Evolutionary conservation across 768 basidiomycete species (phyloP), one percentile per base, ranked within the genome.

Genomic region (Rhizopogon roseolus): DNA sequence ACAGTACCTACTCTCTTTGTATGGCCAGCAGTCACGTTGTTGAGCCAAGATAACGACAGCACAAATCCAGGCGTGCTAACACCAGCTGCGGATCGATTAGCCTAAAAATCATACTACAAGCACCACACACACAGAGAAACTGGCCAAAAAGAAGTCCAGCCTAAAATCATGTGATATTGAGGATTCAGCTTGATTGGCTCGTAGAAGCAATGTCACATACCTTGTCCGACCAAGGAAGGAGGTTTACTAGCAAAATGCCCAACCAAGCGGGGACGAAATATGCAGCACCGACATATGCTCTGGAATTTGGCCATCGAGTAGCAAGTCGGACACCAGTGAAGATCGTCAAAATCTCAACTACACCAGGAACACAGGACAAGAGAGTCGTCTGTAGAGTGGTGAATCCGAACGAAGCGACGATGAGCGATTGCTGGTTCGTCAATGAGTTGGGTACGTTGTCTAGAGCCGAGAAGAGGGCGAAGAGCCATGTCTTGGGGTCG

Each of bases 401-500:
- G 66, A 83, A 86, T 1, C 85, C 85, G 61, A 86, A 84, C 1
- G 78, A 79, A 8, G 75, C 64, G 17, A 84, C 77, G 55, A 87
- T 85, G 54, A 87, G 76, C 56, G 76, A 73, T 10, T 76, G 66
- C 61, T 86, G 84, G 61, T 82, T 83, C 9, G 79, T 81, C 52
- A 77, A 62, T 29, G 81, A 84, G 63, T 81, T 84, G 0, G 84
- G 83, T 29, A 86, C 65, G 57, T 82, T 83, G 62, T 76, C 73
- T 22, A 84, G 68, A n/a, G 76, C 78, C 14, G 78, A 74, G 64
- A 85, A 84, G 38, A 85, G 71, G 2, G 83, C 82, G 57, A 86
- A 86, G 25, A 85, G 71, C 84, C 84, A 87, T 0, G 82, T 84
- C 65, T 86, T 87, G 0, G 81, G 79, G 61, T 87, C 85, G 5